phyloP scores from a whole-genome alignment of 352 stramenopile genomes.

The Globisporangium irregulare region DNA sequence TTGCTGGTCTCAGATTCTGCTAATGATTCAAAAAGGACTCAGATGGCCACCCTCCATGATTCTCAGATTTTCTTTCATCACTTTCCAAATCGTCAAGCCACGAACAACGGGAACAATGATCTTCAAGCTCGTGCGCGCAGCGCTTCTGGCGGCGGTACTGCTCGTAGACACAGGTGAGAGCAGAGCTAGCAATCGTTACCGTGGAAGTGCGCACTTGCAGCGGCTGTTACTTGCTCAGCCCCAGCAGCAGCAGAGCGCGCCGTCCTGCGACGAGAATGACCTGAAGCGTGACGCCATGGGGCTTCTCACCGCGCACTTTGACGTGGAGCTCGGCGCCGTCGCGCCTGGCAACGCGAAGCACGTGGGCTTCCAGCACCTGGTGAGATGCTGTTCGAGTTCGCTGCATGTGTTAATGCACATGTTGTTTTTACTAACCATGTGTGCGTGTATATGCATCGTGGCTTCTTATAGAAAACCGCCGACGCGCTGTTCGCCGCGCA shows the following conservation, averaged over 20 bases:
- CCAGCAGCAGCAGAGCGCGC: neutral
- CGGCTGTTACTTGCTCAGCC: neutral
- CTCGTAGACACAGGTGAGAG: neutral
- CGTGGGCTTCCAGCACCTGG: conserved; percentile 79
- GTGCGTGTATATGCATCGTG: neutral
- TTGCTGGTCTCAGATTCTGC: no score
- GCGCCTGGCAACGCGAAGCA: conserved; percentile 37
- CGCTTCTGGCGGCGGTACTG: neutral
- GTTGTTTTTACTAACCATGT: neutral
- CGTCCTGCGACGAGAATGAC: conserved; percentile 42
- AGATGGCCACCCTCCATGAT: no score
- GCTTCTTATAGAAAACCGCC: conserved; percentile 45
- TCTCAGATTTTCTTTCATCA: neutral
- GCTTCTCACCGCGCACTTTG: conserved; percentile 45
- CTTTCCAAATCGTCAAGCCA: neutral
- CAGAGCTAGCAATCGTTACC: neutral
- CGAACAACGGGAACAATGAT: neutral
- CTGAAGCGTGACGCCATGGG: conserved; percentile 42
- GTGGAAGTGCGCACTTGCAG: neutral
- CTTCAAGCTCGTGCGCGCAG: neutral
- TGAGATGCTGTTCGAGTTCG: conserved; percentile 18
- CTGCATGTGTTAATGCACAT: neutral
- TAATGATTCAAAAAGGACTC: no score
- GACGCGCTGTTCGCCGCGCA: conserved; percentile 78
- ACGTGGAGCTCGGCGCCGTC: conserved; percentile 72